Conservation (phyloP, 2,329 filamentous ascomycete species). For the Fusarium luffae region DNA sequence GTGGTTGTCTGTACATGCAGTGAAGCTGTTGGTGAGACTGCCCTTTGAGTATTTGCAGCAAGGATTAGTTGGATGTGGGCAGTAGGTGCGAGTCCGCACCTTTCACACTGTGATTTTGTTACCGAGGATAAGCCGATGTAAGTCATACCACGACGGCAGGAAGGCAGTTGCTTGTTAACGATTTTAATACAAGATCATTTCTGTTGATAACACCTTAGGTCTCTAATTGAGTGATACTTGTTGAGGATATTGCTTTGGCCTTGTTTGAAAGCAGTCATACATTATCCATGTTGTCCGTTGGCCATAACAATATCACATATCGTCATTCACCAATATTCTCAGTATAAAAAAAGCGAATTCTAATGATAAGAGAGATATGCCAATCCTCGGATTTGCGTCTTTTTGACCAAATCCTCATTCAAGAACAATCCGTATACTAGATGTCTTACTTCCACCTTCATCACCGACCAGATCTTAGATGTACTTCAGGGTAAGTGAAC, state of each 20-base stretch:
- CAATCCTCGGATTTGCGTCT: neutral
- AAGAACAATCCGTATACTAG: neutral
- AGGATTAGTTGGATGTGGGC: slow-evolving; percentile 23
- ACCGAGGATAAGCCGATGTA: slow-evolving; percentile 36
- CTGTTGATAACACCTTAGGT: too few relatives aligned
- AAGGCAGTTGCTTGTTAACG: neutral
- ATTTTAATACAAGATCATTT: neutral
- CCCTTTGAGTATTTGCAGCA: slow-evolving; percentile 33
- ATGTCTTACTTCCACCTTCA: neutral
- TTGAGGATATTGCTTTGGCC: neutral
- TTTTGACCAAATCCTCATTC: neutral
- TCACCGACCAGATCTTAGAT: neutral
- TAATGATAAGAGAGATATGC: neutral
- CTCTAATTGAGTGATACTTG: neutral
- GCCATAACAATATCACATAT: neutral
- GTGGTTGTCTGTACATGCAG: neutral
- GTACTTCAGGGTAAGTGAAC: neutral
- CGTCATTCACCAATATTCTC: neutral
- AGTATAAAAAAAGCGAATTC: neutral
- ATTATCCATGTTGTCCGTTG: neutral
- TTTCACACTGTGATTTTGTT: neutral
- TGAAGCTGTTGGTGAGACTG: slow-evolving; percentile 12
- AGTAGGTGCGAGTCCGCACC: slow-evolving; percentile 11
- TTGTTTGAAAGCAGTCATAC: neutral
- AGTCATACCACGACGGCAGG: neutral